Evolutionary conservation across 768 basidiomycete genomes (phyloP).

Genomic region (Boletus speciosus): DNA sequence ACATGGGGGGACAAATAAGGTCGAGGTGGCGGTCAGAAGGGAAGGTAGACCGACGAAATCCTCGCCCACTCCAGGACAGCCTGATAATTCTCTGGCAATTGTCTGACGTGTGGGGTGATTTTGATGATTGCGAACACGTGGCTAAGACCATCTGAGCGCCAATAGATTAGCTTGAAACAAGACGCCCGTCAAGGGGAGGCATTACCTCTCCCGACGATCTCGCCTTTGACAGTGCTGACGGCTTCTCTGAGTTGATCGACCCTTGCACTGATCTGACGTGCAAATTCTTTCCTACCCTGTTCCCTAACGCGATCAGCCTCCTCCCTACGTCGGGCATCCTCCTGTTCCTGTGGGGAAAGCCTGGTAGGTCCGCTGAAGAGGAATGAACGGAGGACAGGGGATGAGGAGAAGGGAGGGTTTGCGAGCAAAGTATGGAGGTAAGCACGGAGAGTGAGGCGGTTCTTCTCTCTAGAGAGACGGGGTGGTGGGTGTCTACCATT

Average conservation of each 20-base stretch:
- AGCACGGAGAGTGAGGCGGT: constrained; percentile 87
- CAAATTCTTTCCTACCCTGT: constrained; percentile 82
- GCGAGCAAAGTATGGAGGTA: constrained; percentile 83
- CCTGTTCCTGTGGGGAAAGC: constrained; percentile 66
- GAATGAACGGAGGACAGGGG: constrained; percentile 84
- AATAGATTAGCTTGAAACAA: constrained; percentile 4
- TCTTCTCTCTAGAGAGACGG: constrained; percentile 86
- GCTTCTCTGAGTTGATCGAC: constrained; percentile 85
- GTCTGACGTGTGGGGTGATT: constrained; percentile 67
- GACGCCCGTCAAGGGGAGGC: background rate
- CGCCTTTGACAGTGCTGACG: constrained; percentile 86
- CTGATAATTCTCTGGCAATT: constrained; percentile 79
- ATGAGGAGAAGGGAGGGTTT: constrained; percentile 71
- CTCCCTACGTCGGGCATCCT: constrained; percentile 76
- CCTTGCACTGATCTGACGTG: constrained; percentile 77
- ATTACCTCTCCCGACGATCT: constrained; percentile 82
- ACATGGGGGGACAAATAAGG: constrained; percentile 5
- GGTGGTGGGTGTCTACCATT: background rate
- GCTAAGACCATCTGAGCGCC: constrained; percentile 72
- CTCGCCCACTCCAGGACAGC: constrained; percentile 96
- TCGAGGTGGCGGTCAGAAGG: background rate
- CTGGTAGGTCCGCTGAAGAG: constrained; percentile 71
- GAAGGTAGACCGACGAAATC: constrained; percentile 70
- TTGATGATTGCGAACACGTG: constrained; percentile 88
- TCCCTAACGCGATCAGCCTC: constrained; percentile 87